A percentile compares a stretch with the other conserved stretches of the same genome.
phyloP scores from a whole-genome alignment of 805 yeast species.

The Komagataella populi region DNA sequence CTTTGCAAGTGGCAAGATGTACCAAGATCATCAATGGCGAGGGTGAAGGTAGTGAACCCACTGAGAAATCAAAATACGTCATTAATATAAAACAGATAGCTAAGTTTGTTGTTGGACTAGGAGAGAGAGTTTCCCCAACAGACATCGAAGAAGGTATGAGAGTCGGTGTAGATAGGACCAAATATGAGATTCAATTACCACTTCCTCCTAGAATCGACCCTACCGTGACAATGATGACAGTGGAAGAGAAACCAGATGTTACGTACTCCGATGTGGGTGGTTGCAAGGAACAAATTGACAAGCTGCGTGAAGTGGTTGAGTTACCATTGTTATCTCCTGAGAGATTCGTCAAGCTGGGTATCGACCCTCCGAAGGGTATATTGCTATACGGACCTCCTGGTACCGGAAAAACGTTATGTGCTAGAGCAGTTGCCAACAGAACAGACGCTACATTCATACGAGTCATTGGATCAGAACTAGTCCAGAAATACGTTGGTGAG shows the following conservation, averaged over 20 bases:
- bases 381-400: slow-evolving; percentile 97
- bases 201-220: slow-evolving; percentile 98
- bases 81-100: slow-evolving; percentile 97
- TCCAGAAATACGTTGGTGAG: slow-evolving; percentile 97
- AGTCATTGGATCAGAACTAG: slow-evolving; percentile 96
- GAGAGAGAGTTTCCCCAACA: slow-evolving; percentile 94
- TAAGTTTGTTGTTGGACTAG: slow-evolving; percentile 91
- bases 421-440: slow-evolving; percentile 97
- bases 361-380: slow-evolving; percentile 98
- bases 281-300: slow-evolving; percentile 95
- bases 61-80: slow-evolving; percentile 78
- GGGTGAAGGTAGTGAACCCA: slow-evolving; percentile 13
- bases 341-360: slow-evolving; percentile 91
- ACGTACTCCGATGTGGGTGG: slow-evolving; percentile 98
- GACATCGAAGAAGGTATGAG: slow-evolving; percentile 99
- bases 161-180: slow-evolving; percentile 96
- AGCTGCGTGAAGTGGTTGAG: slow-evolving; percentile 91
- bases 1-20: slow-evolving; percentile 96
- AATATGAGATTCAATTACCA: slow-evolving; percentile 93
- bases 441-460: slow-evolving; percentile 98
- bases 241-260: slow-evolving; percentile 98
- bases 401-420: slow-evolving; percentile 96
- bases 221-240: slow-evolving; percentile 98
- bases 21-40: slow-evolving; percentile 80
- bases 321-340: slow-evolving; percentile 90